Percentiles rank a stretch among this genome's conserved stretches.
These are phyloP conservation scores for Podila verticillata DNA, from an alignment of 192 early-diverging fungal species.

Conservation along the genomic window DNA sequence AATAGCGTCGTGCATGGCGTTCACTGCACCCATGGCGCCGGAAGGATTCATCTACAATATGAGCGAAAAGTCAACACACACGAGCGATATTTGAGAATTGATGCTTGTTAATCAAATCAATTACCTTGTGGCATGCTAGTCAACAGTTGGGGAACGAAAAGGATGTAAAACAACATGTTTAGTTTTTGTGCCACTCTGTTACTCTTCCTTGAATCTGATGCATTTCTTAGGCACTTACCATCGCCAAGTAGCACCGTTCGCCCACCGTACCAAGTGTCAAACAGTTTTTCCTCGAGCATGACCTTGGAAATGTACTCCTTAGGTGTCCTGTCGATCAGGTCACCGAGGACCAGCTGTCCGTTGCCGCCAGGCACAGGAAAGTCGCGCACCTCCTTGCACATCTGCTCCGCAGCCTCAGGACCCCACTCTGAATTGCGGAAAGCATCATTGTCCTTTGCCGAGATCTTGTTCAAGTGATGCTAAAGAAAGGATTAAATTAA, in stretches of 20 bases:
- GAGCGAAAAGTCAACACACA: too few species aligned
- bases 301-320: slow-evolving; percentile 32
- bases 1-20: slow-evolving; percentile 26
- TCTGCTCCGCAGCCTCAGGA: slow-evolving; percentile 23
- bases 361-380: slow-evolving; percentile 30
- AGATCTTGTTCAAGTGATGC: neutral
- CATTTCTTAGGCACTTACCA: slow-evolving; percentile 3
- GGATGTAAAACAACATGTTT: too few species aligned
- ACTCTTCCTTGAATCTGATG: too few species aligned
- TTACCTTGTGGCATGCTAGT: slow-evolving; percentile 2
- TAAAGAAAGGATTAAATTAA: too few species aligned
- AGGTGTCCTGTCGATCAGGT: slow-evolving; percentile 30
- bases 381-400: slow-evolving; percentile 32
- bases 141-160: too few species aligned
- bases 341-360: slow-evolving; percentile 15
- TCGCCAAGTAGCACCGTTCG: slow-evolving; percentile 32
- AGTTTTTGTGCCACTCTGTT: too few species aligned
- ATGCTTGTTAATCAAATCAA: too few species aligned
- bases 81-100: too few species aligned
- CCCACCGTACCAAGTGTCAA: slow-evolving; percentile 27
- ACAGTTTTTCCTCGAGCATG: slow-evolving; percentile 44
- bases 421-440: slow-evolving; percentile 47
- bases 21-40: neutral
- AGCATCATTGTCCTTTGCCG: slow-evolving; percentile 4
- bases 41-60: neutral